These are phyloP conservation scores for Posidonia oceanica DNA, from an alignment of 116 monocot species.

Conservation along the genomic window DNA sequence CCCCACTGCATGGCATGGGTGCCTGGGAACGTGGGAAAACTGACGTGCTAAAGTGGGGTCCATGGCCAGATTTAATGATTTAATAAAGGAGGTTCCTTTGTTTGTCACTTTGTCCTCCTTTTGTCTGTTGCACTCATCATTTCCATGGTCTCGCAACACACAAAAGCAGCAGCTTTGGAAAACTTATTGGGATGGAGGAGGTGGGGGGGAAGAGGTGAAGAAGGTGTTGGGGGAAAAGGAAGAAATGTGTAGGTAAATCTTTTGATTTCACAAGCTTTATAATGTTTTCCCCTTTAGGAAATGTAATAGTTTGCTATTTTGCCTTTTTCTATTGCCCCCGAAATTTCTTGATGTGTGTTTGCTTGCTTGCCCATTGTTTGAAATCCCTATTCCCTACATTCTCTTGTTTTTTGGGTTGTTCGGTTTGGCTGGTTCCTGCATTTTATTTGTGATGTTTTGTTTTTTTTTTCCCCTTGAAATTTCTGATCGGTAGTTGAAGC, in stretches of 20 bases:
- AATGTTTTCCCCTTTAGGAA: too few relatives aligned
- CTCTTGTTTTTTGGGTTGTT: neutral
- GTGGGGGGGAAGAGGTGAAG: neutral
- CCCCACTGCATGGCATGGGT: constrained; percentile 1
- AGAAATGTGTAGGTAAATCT: neutral
- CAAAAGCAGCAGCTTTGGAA: neutral
- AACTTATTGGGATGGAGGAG: neutral
- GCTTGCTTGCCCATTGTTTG: too few relatives aligned
- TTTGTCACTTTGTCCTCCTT: neutral
- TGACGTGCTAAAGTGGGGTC: neutral
- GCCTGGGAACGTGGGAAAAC: neutral
- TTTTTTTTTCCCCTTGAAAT: too few relatives aligned
- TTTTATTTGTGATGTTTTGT: too few relatives aligned
- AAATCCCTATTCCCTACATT: neutral
- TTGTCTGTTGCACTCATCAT: constrained; percentile 6
- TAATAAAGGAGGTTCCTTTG: neutral
- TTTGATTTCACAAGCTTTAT: too few relatives aligned
- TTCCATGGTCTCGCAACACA: neutral
- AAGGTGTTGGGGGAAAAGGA: neutral
- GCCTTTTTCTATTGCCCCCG: too few relatives aligned
- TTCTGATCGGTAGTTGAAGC: too few relatives aligned
- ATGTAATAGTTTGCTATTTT: neutral
- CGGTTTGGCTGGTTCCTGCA: neutral
- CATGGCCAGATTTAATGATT: neutral
- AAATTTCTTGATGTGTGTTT: too few relatives aligned